Evolutionary conservation across 2,329 filamentous ascomycete genomes (phyloP), one percentile per base, ranked within the genome.

Genomic region (Trichoderma sp.): DNA sequence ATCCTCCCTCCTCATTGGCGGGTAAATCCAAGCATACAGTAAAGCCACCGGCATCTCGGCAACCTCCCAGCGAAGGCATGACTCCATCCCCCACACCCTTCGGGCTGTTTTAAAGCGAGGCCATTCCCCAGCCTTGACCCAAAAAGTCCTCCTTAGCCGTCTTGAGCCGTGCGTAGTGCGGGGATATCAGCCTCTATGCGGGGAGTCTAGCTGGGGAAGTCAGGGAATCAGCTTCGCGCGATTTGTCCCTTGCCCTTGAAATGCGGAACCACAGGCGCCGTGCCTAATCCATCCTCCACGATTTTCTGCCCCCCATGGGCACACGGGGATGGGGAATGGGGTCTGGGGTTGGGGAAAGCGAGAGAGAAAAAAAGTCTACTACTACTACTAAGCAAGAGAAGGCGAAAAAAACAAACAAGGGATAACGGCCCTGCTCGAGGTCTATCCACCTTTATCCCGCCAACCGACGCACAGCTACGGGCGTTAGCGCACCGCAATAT

Each of bases 31-130:
- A 15, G 18, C 57, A n/a, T 15, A 36, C 34, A 36, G 34, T 36
- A 36, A 14, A 30, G 57, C 67, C 67, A 70, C 28, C 67, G 57
- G 67, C 67, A 70, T 34, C 30, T 70, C 67, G 67, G 67, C 67
- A 70, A 70, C 24, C 63, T 28, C 47, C 21, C 39, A 53, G 66
- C 57, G 28, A 62, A 53, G 21, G 32, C 24, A 39, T 63, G 61
- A 30, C 26, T 64, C 24, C 47, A 32, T 57, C 51, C 64, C 51
- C 64, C 64, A 36, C 51, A 57, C 47, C 12, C 39, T 34, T 70
- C 57, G 67, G 67, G 39, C 30, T 70, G 57, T 30, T 36, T 28
- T 61, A 21, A 43, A 62, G 67, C 67, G 67, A 70, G 26, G 57
- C 21, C 15, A 47, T 21, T 21, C 47, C 47, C 30, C 53, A 51